Percentiles rank a stretch among this genome's conserved stretches.
phyloP scores from a whole-genome alignment of 768 basidiomycete genomes.

The Daedaleopsis nitida region DNA sequence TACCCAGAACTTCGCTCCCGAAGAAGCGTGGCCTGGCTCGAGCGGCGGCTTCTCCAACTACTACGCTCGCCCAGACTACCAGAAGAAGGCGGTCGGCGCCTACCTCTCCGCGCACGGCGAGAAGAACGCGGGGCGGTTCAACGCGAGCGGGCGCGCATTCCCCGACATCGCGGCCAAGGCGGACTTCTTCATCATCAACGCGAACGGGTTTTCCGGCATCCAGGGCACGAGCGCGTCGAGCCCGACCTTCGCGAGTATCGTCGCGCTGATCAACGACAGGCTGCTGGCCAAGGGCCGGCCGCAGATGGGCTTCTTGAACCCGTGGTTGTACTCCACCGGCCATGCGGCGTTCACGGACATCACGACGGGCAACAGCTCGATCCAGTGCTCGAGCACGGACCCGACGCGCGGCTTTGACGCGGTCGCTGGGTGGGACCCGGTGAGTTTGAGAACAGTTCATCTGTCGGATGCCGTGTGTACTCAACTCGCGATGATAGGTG shows the following conservation, averaged over 20 bases:
- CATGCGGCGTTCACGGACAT: slow-evolving; percentile 28
- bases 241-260: slow-evolving; percentile 63
- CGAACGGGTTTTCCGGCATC: slow-evolving; percentile 28
- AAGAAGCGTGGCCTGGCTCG: slow-evolving; percentile 33
- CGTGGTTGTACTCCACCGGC: slow-evolving; percentile 32
- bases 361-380: slow-evolving; percentile 21
- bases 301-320: slow-evolving; percentile 40
- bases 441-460: slow-evolving; percentile 15
- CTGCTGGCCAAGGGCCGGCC: slow-evolving; percentile 26
- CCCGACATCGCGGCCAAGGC: slow-evolving; percentile 49
- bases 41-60: slow-evolving; percentile 39
- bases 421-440: slow-evolving; percentile 36
- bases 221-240: slow-evolving; percentile 64
- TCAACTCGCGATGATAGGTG: slow-evolving; percentile 11
- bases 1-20: slow-evolving; percentile 36
- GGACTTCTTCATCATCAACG: slow-evolving; percentile 25
- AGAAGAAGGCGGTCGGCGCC: slow-evolving; percentile 36
- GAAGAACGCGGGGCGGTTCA: slow-evolving; percentile 32
- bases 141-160: slow-evolving; percentile 42
- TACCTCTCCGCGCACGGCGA: slow-evolving; percentile 37
- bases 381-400: slow-evolving; percentile 24
- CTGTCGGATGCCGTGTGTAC: background rate
- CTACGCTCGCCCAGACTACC: slow-evolving; percentile 38
- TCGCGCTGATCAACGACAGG: slow-evolving; percentile 53
- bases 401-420: slow-evolving; percentile 35